Evolutionary conservation across 2,329 filamentous ascomycete species (phyloP).

Genomic region (Alternaria sp.): DNA sequence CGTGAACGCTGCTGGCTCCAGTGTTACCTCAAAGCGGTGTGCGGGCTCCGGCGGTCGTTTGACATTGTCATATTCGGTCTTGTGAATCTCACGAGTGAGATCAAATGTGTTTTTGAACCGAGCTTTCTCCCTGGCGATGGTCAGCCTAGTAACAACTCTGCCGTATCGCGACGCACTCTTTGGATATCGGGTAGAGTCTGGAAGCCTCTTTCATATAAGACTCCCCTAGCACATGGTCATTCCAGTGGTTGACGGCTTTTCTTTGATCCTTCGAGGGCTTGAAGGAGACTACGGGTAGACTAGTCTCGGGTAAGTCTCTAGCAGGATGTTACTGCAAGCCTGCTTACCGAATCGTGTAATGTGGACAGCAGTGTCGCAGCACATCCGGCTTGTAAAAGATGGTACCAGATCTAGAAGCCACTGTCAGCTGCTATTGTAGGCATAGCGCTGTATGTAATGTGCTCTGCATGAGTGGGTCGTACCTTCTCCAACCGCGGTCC

Average conservation of each 20-base stretch:
- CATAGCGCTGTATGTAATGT: constrained; percentile 11
- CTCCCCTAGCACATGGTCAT: constrained; percentile 73
- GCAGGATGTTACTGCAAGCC: neutral
- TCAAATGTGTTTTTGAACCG: constrained; percentile 73
- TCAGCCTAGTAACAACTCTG: constrained; percentile 8
- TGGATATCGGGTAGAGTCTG: constrained; percentile 70
- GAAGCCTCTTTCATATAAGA: constrained; percentile 71
- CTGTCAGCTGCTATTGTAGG: constrained; percentile 16
- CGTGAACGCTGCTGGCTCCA: constrained; percentile 75
- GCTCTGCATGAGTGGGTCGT: constrained; percentile 38
- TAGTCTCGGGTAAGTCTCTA: constrained; percentile 31
- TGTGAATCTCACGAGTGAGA: constrained; percentile 72
- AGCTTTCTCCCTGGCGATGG: constrained; percentile 59
- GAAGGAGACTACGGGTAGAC: constrained; percentile 71
- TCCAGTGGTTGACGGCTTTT: constrained; percentile 79
- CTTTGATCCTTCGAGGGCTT: constrained; percentile 75
- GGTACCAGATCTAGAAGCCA: constrained; percentile 56
- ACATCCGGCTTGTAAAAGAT: constrained; percentile 82
- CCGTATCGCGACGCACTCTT: constrained; percentile 60
- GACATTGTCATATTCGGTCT: constrained; percentile 66
- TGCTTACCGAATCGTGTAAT: constrained; percentile 75
- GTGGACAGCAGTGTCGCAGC: constrained; percentile 84
- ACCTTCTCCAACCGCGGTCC: constrained; percentile 80
- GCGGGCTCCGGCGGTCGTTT: constrained; percentile 69
- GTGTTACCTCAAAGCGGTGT: constrained; percentile 72